Percentiles rank a stretch among this genome's conserved stretches.
These are phyloP conservation scores for Polyplosphaeria fusca DNA, from an alignment of 495 filamentous ascomycete genomes.

Conservation along the genomic window DNA sequence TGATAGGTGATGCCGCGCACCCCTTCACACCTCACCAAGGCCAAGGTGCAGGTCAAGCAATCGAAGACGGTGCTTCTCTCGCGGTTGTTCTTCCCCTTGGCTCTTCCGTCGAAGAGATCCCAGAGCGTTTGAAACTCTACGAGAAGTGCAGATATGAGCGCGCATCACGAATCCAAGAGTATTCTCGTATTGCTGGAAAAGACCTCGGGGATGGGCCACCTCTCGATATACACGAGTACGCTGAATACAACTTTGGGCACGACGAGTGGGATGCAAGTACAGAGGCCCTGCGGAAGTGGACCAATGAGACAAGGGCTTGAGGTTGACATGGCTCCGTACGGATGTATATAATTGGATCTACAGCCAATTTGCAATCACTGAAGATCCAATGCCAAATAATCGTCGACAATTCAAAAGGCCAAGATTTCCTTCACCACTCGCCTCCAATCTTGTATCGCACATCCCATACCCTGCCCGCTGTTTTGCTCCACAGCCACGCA, in stretches of 20 bases:
- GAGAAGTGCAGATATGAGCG: constrained; percentile 52
- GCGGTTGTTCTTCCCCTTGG: constrained; percentile 51
- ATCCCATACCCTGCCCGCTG: constrained; percentile 45
- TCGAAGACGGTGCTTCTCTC: constrained; percentile 58
- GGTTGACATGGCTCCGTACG: too few relatives aligned
- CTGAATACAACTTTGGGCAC: constrained; percentile 57
- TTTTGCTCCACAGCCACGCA: constrained; percentile 45
- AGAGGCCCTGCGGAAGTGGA: constrained; percentile 49
- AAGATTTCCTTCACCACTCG: constrained; percentile 49
- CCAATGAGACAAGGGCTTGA: too few relatives aligned
- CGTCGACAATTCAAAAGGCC: too few relatives aligned
- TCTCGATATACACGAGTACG: constrained; percentile 17
- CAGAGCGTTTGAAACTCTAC: constrained; percentile 52
- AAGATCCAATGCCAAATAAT: too few relatives aligned
- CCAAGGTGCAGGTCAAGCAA: constrained; percentile 40
- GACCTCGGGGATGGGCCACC: constrained; percentile 41
- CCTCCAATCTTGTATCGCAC: constrained; percentile 52
- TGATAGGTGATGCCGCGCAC: constrained; percentile 63
- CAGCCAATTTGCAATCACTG: too few relatives aligned
- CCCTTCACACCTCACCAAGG: constrained; percentile 53
- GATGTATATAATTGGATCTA: too few relatives aligned
- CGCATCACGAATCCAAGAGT: constrained; percentile 55
- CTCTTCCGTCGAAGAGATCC: constrained; percentile 43
- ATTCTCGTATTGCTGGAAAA: constrained; percentile 47
- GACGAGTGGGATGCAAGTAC: constrained; percentile 57